Percentiles rank a stretch among this genome's conserved stretches.
phyloP scores from a whole-genome alignment of 768 basidiomycete species.

The Leccinellum luteum region DNA sequence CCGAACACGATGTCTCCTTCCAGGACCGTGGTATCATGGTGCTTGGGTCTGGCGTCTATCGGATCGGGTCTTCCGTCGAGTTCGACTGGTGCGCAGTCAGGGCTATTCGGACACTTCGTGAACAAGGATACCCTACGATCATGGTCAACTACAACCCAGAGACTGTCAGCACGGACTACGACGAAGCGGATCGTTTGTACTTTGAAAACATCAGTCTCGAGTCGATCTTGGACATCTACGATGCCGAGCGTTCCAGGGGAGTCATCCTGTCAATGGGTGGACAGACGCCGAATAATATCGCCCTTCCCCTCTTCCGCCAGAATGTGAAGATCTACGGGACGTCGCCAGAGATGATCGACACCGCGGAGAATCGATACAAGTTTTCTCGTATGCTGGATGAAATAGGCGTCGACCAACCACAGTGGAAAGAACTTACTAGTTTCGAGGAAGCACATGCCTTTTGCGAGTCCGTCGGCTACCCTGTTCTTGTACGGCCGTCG shows the following conservation, averaged over 20 bases:
- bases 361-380: constrained; percentile 98
- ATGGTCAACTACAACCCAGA: constrained; percentile 99
- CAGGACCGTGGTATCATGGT: constrained; percentile 95
- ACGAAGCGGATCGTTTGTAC: constrained; percentile 96
- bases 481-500: constrained; percentile 94
- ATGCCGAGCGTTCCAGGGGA: constrained; percentile 82
- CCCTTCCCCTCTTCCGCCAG: constrained; percentile 90
- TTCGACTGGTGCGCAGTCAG: constrained; percentile 99
- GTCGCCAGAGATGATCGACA: constrained; percentile 99
- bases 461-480: constrained; percentile 92
- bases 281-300: constrained; percentile 98
- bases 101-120: constrained; percentile 92
- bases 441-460: constrained; percentile 85
- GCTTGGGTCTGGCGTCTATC: constrained; percentile 95
- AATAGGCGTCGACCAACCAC: constrained; percentile 97
- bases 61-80: constrained; percentile 98
- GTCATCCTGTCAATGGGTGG: constrained; percentile 98
- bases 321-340: constrained; percentile 99
- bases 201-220: constrained; percentile 99
- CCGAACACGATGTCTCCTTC: constrained; percentile 89
- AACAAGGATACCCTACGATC: constrained; percentile 91
- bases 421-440: constrained; percentile 95
- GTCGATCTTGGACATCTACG: constrained; percentile 96
- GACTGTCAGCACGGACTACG: constrained; percentile 98
- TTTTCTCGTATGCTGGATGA: constrained; percentile 97